Evolutionary conservation across 225 moss, liverwort and hornwort genomes (phyloP).

Genomic region (Pseudisothecium myosuroides): DNA sequence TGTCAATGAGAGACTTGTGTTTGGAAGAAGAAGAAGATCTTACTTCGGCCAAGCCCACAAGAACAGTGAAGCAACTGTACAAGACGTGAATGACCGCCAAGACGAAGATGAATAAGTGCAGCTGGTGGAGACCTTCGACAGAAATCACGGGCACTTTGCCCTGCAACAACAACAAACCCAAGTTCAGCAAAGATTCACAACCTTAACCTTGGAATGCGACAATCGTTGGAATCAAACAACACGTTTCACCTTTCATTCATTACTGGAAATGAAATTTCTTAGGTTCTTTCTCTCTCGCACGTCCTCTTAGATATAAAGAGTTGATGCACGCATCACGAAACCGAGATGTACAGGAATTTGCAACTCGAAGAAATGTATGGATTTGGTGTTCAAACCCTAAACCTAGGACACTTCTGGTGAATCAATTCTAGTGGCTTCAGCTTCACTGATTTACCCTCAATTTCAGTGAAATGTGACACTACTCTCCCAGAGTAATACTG

Average conservation of each 20-base stretch:
- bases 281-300: too few relatives aligned
- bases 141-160: constrained; percentile 67
- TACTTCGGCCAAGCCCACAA: constrained; percentile 61
- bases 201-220: not conserved
- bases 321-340: not conserved
- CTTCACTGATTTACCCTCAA: not conserved
- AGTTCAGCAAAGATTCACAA: not conserved
- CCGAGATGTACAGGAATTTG: not conserved
- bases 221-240: not conserved
- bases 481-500: too few relatives aligned
- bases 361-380: not conserved
- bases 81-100: constrained; percentile 65
- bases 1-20: not conserved
- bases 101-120: constrained; percentile 91
- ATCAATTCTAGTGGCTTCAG: not conserved
- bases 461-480: not conserved
- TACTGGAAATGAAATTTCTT: too few relatives aligned
- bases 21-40: not conserved
- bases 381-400: not conserved
- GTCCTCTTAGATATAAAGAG: not conserved
- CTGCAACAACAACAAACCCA: constrained; percentile 26
- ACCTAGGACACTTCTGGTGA: too few relatives aligned
- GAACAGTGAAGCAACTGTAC: constrained; percentile 68
- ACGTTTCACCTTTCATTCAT: not conserved
- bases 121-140: constrained; percentile 75